Evolutionary conservation across 495 filamentous ascomycete species (phyloP).

Genomic region (Xylaria curta): DNA sequence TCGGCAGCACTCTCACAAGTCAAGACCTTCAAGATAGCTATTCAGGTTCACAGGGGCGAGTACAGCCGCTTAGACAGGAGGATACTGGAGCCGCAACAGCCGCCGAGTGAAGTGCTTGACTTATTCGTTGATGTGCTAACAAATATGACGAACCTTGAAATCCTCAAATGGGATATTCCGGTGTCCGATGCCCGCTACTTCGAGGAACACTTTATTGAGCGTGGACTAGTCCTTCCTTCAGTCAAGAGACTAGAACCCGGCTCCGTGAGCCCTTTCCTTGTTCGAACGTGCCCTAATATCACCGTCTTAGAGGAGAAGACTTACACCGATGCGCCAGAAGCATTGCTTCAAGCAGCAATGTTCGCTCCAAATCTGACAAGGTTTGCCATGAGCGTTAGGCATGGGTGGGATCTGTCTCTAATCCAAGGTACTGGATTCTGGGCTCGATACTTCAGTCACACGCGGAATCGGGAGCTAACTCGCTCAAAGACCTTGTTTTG

Average conservation of each 20-base stretch:
- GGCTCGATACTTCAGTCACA: not conserved
- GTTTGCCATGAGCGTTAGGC: not conserved
- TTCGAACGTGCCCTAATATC: conserved; percentile 12
- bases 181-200: not conserved
- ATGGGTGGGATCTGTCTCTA: not conserved
- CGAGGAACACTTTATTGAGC: conserved; percentile 1
- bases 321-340: not conserved
- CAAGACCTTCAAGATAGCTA: conserved; percentile 1
- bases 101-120: not conserved
- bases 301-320: not conserved
- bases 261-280: not conserved
- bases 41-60: not conserved
- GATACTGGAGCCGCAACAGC: not conserved
- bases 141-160: conserved; percentile 21
- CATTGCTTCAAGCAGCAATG: conserved; percentile 6
- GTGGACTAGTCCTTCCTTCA: conserved; percentile 10
- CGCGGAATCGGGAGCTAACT: not conserved
- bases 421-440: conserved; percentile 7
- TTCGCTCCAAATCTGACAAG: conserved; percentile 2
- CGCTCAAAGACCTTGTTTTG: conserved; percentile 2
- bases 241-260: not conserved
- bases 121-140: conserved; percentile 16
- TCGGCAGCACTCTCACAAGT: conserved; percentile 9
- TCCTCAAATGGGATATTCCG: conserved; percentile 1
- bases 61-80: not conserved